These are phyloP conservation scores for Calonectria multiphialidica DNA, from an alignment of 2,329 filamentous ascomycete genomes.

Conservation along the genomic window DNA sequence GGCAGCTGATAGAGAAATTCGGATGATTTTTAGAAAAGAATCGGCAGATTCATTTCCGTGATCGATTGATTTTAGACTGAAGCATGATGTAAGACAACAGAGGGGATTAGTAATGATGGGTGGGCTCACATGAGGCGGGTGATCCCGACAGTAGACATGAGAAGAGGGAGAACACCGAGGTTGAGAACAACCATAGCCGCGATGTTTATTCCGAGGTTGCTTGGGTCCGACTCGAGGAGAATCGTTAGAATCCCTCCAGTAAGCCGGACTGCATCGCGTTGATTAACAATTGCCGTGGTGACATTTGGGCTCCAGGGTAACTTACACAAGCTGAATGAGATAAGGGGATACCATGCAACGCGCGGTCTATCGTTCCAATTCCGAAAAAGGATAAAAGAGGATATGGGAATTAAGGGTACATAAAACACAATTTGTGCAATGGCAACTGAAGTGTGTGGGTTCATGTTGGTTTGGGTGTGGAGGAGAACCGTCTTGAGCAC, in stretches of 20 bases:
- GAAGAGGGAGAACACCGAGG: not conserved
- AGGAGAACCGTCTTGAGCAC: no score
- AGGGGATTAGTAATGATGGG: not conserved
- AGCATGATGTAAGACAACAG: not conserved
- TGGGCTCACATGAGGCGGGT: not conserved
- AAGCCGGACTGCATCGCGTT: not conserved
- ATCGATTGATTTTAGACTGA: not conserved
- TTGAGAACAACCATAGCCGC: not conserved
- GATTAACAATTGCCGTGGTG: not conserved
- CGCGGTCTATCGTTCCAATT: constrained; percentile 35
- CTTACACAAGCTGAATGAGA: constrained; percentile 14
- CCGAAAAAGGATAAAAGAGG: constrained; percentile 24
- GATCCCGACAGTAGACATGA: not conserved
- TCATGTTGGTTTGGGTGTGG: not conserved
- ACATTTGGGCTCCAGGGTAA: not conserved
- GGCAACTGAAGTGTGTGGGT: constrained; percentile 27
- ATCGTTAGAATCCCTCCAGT: not conserved
- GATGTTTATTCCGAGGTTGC: not conserved
- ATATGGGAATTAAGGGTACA: constrained; percentile 25
- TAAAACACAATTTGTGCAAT: constrained; percentile 37
- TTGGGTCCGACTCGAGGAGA: not conserved
- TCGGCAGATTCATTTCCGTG: not conserved
- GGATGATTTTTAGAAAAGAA: not conserved
- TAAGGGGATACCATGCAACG: constrained; percentile 30
- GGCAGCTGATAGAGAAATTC: not conserved